A percentile compares a stretch with the other conserved stretches of the same genome.
These are phyloP conservation scores for Tritrichomonas musculus DNA, from an alignment of 208 protist species.

Conservation along the genomic window DNA sequence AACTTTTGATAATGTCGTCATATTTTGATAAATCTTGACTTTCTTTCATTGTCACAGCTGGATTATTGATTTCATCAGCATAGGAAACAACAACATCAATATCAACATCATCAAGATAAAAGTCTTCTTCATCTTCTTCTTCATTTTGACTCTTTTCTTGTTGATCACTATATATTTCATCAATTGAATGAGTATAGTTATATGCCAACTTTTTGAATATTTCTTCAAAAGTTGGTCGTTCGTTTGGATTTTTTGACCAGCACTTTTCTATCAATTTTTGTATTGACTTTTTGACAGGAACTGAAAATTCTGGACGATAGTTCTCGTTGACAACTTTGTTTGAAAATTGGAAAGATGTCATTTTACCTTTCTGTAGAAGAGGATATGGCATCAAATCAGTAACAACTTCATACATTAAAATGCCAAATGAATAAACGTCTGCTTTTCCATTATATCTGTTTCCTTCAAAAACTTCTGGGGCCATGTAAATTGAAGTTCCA, in stretches of 20 bases:
- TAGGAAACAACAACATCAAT: too few species aligned
- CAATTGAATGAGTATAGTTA: too few species aligned
- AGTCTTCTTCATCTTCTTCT: too few species aligned
- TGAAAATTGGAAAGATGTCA: neutral
- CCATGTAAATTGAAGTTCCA: constrained; percentile 4
- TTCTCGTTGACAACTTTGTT: neutral
- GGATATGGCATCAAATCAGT: neutral
- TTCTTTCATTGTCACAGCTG: too few species aligned
- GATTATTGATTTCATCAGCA: too few species aligned
- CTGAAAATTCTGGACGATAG: neutral
- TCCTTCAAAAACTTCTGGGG: neutral
- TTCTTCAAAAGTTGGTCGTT: neutral
- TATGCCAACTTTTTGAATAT: neutral
- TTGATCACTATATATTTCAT: too few species aligned
- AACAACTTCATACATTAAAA: neutral
- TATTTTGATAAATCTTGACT: too few species aligned
- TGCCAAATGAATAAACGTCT: neutral
- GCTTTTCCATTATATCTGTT: neutral
- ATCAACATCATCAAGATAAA: too few species aligned
- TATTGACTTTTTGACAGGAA: neutral
- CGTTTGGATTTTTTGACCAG: neutral
- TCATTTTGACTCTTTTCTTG: too few species aligned
- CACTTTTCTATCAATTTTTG: too few species aligned
- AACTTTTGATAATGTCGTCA: too few species aligned
- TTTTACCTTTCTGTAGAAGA: neutral